Evolutionary conservation across 2,329 filamentous ascomycete species (phyloP).

Genomic region (Exserohilum rostratum): DNA sequence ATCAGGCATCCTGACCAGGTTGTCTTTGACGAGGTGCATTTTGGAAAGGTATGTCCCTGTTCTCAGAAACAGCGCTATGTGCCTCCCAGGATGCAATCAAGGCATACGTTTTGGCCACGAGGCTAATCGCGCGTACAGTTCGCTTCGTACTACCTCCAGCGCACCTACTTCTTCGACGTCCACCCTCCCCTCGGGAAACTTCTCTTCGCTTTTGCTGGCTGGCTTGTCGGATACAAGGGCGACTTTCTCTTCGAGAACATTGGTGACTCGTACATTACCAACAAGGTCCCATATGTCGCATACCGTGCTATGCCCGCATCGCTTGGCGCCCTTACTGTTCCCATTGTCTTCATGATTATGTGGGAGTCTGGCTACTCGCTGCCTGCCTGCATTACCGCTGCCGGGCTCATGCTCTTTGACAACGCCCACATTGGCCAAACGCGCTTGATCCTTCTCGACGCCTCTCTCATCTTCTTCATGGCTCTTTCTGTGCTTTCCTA

Average conservation of each 20-base stretch:
- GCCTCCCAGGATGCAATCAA: neutral
- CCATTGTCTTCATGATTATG: constrained; percentile 97
- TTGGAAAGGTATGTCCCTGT: constrained; percentile 81
- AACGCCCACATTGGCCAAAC: constrained; percentile 98
- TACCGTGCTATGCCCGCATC: constrained; percentile 92
- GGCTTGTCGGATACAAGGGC: constrained; percentile 96
- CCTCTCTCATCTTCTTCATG: constrained; percentile 94
- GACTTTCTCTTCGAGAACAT: constrained; percentile 99
- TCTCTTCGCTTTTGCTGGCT: constrained; percentile 94
- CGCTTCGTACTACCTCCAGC: constrained; percentile 81
- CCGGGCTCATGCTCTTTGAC: constrained; percentile 88
- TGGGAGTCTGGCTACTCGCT: constrained; percentile 99
- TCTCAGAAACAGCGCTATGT: neutral
- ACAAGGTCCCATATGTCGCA: constrained; percentile 96
- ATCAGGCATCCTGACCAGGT: constrained; percentile 96
- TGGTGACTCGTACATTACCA: constrained; percentile 94
- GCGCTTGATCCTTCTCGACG: constrained; percentile 90
- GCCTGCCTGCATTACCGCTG: constrained; percentile 85
- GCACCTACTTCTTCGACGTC: constrained; percentile 99
- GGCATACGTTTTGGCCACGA: neutral
- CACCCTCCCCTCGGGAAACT: constrained; percentile 98
- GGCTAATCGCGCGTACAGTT: constrained; percentile 48
- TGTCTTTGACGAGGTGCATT: constrained; percentile 98
- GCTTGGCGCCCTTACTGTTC: constrained; percentile 88
- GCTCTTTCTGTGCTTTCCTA: constrained; percentile 92